These are phyloP conservation scores for Paraconiothyrium brasiliense DNA, from an alignment of 2,329 filamentous ascomycete genomes.

Conservation along the genomic window DNA sequence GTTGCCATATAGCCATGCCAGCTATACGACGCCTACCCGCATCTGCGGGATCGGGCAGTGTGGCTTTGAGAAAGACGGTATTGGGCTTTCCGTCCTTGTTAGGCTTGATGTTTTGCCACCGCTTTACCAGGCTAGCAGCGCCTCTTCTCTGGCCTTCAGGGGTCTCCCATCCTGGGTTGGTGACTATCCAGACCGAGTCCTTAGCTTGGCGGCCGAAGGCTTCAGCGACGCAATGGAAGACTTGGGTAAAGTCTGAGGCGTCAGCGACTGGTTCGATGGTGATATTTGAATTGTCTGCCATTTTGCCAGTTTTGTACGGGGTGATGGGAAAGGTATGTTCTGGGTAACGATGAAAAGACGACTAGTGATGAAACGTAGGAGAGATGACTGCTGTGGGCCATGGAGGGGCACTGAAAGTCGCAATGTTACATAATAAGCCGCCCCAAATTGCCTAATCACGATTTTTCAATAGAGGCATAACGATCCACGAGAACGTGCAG, in stretches of 20 bases:
- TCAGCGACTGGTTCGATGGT: slow-evolving; percentile 27
- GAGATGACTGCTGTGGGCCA: background rate
- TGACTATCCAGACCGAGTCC: slow-evolving; percentile 62
- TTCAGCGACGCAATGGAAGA: slow-evolving; percentile 46
- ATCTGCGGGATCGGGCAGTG: slow-evolving; percentile 49
- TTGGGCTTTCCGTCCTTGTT: slow-evolving; percentile 60
- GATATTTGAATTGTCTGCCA: background rate
- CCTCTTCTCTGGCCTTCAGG: slow-evolving; percentile 53
- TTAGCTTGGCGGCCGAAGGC: slow-evolving; percentile 62
- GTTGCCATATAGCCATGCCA: slow-evolving; percentile 66
- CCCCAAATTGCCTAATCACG: background rate
- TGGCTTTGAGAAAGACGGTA: slow-evolving; percentile 65
- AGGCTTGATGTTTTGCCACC: slow-evolving; percentile 53
- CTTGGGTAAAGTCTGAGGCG: slow-evolving; percentile 36
- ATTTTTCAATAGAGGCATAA: background rate
- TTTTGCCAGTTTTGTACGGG: background rate
- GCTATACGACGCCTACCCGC: slow-evolving; percentile 50
- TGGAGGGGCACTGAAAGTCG: slow-evolving; percentile 7
- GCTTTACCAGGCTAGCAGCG: slow-evolving; percentile 51
- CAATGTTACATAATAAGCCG: slow-evolving; percentile 5
- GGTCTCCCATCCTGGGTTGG: slow-evolving; percentile 66
- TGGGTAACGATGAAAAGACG: background rate
- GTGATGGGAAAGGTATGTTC: background rate
- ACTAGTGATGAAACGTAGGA: background rate
- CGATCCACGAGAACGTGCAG: background rate